These are phyloP conservation scores for Scedosporium apiospermum DNA, from an alignment of 2,329 filamentous ascomycete species.

Conservation along the genomic window DNA sequence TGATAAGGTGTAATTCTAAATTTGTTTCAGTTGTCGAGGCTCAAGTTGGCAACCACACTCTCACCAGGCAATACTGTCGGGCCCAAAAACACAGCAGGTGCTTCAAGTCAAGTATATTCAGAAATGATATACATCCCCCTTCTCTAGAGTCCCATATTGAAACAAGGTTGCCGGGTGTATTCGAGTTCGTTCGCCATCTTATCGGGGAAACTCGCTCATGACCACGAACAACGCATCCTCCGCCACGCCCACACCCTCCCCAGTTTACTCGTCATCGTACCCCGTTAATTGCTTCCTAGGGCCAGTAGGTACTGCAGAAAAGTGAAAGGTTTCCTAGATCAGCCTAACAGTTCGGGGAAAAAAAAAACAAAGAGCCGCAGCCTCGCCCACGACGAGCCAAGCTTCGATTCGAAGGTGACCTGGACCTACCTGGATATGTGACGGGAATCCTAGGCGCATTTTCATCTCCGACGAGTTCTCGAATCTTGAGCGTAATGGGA, in stretches of 20 bases:
- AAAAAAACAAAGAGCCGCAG: neutral
- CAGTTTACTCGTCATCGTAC: constrained; percentile 45
- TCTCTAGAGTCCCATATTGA: neutral
- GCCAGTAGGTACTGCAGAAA: constrained; percentile 40
- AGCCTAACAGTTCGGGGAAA: constrained; percentile 10
- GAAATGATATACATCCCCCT: neutral
- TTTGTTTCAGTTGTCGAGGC: no score
- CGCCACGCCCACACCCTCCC: neutral
- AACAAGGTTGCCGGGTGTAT: neutral
- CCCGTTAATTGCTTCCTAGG: constrained; percentile 51
- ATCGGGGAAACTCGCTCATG: neutral
- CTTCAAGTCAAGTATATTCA: neutral
- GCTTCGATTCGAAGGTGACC: no score
- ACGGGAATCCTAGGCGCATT: constrained; percentile 65
- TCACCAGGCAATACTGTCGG: no score
- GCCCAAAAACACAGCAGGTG: neutral
- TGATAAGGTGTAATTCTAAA: no score
- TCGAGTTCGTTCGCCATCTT: neutral
- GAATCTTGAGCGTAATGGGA: constrained; percentile 62
- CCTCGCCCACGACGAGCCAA: neutral
- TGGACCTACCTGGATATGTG: constrained; percentile 78
- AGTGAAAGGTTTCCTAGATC: constrained; percentile 7
- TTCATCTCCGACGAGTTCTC: constrained; percentile 63
- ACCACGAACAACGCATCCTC: neutral
- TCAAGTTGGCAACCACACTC: no score